Evolutionary conservation across 106 monocot species (phyloP).

Genomic region (Allium sativum): DNA sequence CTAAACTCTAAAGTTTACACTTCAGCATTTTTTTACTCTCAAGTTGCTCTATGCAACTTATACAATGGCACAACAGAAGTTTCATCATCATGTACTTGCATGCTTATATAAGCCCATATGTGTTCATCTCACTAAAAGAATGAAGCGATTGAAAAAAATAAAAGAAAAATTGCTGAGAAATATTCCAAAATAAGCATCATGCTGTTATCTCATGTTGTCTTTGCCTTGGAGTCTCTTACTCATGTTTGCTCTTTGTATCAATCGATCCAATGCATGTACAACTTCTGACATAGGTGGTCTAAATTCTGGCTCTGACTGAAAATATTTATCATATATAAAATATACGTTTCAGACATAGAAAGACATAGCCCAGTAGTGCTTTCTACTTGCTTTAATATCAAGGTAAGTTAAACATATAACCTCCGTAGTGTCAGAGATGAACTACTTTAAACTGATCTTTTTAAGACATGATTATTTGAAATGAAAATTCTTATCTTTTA

Average conservation of each 20-base stretch:
- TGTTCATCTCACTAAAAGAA: too few species aligned
- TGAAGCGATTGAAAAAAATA: neutral
- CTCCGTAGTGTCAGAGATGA: slow-evolving; percentile 9
- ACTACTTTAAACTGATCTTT: neutral
- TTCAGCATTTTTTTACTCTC: too few species aligned
- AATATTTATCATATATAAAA: neutral
- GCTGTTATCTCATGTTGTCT: slow-evolving; percentile 15
- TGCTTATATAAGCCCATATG: neutral
- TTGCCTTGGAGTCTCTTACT: slow-evolving; percentile 48
- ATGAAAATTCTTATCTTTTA: neutral
- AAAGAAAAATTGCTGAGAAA: neutral
- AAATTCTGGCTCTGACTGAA: slow-evolving; percentile 79
- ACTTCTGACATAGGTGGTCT: slow-evolving; percentile 95
- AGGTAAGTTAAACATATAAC: too few species aligned
- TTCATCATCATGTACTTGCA: neutral
- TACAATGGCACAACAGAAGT: too few species aligned
- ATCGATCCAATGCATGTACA: slow-evolving; percentile 70
- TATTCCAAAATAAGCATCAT: neutral
- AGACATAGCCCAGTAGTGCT: slow-evolving; percentile 5
- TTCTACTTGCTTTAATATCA: neutral
- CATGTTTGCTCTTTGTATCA: slow-evolving; percentile 72
- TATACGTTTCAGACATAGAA: slow-evolving; percentile 1
- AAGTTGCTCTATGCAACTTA: too few species aligned
- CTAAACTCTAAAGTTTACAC: too few species aligned
- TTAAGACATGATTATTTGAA: neutral